A percentile compares a stretch with the other conserved stretches of the same genome.
These are phyloP conservation scores for Boletus vinaceobasis DNA, from an alignment of 768 basidiomycete genomes.

Conservation along the genomic window DNA sequence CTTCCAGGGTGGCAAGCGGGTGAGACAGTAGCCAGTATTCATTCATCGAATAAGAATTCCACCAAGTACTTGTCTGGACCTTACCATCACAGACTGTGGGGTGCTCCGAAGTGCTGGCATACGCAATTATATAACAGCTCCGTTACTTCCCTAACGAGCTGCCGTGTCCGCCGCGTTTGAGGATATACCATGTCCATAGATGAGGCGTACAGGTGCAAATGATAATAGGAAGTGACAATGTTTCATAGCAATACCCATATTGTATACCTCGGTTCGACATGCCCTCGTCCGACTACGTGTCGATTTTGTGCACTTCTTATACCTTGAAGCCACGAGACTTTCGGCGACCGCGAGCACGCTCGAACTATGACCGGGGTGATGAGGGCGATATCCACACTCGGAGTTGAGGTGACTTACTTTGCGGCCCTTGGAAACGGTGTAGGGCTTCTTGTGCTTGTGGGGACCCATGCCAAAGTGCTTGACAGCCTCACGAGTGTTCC, in stretches of 20 bases:
- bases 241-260: conserved; percentile 30
- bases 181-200: conserved; percentile 26
- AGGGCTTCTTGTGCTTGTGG: conserved; percentile 98
- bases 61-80: neutral
- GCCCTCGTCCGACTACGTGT: conserved; percentile 28
- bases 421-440: conserved; percentile 93
- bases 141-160: neutral
- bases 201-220: conserved; percentile 20
- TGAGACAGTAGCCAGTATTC: conserved; percentile 4
- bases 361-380: conserved; percentile 58
- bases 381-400: neutral
- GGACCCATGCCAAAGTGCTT: conserved; percentile 99
- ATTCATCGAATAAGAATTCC: neutral
- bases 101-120: neutral
- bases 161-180: conserved; percentile 1
- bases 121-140: neutral
- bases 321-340: conserved; percentile 98
- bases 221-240: conserved; percentile 17
- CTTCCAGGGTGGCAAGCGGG: conserved; percentile 23
- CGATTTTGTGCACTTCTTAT: conserved; percentile 46
- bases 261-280: conserved; percentile 30
- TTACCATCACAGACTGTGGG: neutral
- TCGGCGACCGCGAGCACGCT: conserved; percentile 97
- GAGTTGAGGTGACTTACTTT: conserved; percentile 49
- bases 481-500: conserved; percentile 90